Base-by-base conservation (phyloP, 164 flowering plant genomes). In the Tetracentron sinense region DNA sequence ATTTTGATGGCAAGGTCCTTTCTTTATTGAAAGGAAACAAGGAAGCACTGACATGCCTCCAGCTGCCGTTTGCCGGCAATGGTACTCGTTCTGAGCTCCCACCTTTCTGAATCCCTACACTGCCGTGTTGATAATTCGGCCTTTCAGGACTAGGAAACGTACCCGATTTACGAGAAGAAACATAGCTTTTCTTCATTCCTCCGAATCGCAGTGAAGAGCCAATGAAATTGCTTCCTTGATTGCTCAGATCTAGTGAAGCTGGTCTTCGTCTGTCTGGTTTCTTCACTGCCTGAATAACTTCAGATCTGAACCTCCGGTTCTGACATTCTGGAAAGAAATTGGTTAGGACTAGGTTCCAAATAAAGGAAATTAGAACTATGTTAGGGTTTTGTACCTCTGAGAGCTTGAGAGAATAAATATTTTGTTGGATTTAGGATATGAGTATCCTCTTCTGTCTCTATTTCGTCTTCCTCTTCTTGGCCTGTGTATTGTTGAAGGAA, bases 71-170 rank as follows among this genome's bases (percentile, higher is more conserved):
- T 7, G 74, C 42, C 20, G 75, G 89, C 73, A 77, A 60, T 0
- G 96, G 87, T 6, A 91, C 92, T 49, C 96, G 83, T 73, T 94
- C 99, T 3, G 99, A 91, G 72, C 89, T 83, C 96, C 96, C 88
- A 44, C 96, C 99, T 54, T 89, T 94, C 63, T 82, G 95, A 65
- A 85, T 63, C 25, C 82, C 89, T 2, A 57, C 72, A 51, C 70
- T 72, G 0, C 74, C 51, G 28, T 75, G 76, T 38, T 78, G 64
- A 65, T 82, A 86, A 74, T 63, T 81, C 0, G 96, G 96, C 20
- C 89, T 90, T 6, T 83, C 92, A 0, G 98, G 98, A 70, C 96
- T 94, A 2, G 89, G 90, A 63, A 83, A 81, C 11, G 80, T 69
- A 23, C 86, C 83, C 0, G 80, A 64, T 54, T 64, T 75, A 10